These are phyloP conservation scores for Arabidopsis arenosa DNA, from an alignment of 345 rosid genomes.

Conservation along the genomic window DNA sequence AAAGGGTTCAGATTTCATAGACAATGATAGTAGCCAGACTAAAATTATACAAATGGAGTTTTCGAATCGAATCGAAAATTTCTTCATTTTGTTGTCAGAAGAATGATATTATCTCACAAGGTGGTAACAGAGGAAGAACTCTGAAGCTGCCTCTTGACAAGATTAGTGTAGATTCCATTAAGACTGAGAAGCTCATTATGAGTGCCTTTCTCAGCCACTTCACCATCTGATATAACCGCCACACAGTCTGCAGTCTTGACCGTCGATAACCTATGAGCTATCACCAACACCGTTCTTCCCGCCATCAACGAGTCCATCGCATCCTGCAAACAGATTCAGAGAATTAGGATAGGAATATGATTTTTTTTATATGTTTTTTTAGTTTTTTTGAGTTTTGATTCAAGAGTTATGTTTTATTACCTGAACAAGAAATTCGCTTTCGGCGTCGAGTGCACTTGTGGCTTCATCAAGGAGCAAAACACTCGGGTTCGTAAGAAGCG, in stretches of 20 bases:
- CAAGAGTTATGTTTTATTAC: slow-evolving; percentile 42
- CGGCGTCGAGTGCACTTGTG: slow-evolving; percentile 96
- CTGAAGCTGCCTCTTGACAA: slow-evolving; percentile 76
- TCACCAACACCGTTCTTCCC: slow-evolving; percentile 93
- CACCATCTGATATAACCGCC: slow-evolving; percentile 86
- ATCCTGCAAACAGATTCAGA: slow-evolving; percentile 55
- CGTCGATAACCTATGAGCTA: slow-evolving; percentile 93
- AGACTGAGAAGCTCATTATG: slow-evolving; percentile 61
- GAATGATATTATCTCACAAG: slow-evolving; percentile 31
- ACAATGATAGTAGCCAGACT: background rate
- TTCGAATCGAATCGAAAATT: background rate
- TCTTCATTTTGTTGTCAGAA: slow-evolving; percentile 10
- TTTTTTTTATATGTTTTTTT: background rate
- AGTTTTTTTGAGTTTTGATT: background rate
- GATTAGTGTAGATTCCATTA: slow-evolving; percentile 55
- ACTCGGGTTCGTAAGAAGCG: slow-evolving; percentile 85
- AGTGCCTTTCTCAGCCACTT: slow-evolving; percentile 66
- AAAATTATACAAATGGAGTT: background rate
- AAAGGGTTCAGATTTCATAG: background rate
- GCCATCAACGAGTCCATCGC: slow-evolving; percentile 96
- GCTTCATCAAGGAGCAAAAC: slow-evolving; percentile 92
- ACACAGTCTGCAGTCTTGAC: slow-evolving; percentile 86
- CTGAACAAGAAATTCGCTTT: slow-evolving; percentile 95
- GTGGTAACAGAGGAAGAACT: slow-evolving; percentile 43
- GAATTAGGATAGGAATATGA: background rate